Base-by-base conservation (phyloP, 108 stramenopile species). In the Pseudonitzschia pungens region DNA sequence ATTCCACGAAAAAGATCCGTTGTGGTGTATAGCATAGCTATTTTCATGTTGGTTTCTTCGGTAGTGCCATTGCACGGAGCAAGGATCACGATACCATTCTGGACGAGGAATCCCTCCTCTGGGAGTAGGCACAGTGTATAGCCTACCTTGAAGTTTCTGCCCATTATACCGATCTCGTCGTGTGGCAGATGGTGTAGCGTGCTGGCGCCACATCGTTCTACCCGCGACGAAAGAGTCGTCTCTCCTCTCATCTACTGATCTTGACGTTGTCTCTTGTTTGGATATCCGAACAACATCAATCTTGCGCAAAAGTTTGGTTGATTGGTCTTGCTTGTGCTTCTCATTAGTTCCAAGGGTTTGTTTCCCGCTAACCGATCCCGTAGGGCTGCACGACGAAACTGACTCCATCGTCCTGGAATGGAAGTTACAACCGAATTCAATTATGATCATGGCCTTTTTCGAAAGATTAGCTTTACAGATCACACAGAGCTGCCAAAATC, bases 211-310 rank as follows among this genome's bases (percentile, higher is more conserved):
- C 27, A 44, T 50, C 12, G 66, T 44, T 67, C 66, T 44, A 28
- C 44, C 44, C 27, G 26, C 44, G 14, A 26, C 44, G 22, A 48
- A 48, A 28, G 42, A 27, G 24, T 67, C 66, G 22, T 67, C 66
- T 67, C 66, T 67, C 6, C 66, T 50, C n/a, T 67, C 66, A 41
- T 67, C 66, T 48, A 29, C 21, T 14, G 66, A 31, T 62, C 32
- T 26, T n/a, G 33, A 62, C 36, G 11, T 5, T 40, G 1, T 40
- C 60, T 40, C 22, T 15, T 18, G 33, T 40, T 62, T 20, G 6
- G 32, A 33, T 33, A 33, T 33, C 36, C 60, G 31, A n/a, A 42
- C 22, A 26, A 20, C 4, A 24, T 55, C 6, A 11, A 2, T 10
- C 24, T 55, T 26, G 54, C 10, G 54, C 22, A 24, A 24, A 2